Evolutionary conservation across 495 filamentous ascomycete genomes (phyloP), one percentile per base, ranked within the genome.

Genomic region (Baudoinia panamericana): DNA sequence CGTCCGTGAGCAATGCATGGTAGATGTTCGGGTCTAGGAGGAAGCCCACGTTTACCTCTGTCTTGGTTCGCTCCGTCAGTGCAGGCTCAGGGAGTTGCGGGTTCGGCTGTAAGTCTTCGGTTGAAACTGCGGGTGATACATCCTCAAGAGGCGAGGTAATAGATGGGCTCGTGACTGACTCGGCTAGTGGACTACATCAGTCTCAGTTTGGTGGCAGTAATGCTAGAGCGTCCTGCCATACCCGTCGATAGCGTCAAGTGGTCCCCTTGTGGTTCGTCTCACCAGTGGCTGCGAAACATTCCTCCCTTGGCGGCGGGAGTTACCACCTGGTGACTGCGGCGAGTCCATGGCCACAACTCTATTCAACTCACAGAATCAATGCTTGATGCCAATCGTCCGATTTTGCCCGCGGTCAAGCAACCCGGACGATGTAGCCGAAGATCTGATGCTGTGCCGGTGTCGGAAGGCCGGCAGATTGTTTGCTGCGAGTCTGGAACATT

Each of bases 11-110:
- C 21, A 92, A 69, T 2, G 77, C 73, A 60, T 90, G 88, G 66
- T 80, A 95, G 46, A 82, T 76, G 46, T 78, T 73, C 2, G 83
- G 82, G 24, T 75, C 69, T 15, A 86, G 70, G 42, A 94, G 74
- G 59, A 76, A 88, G 32, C 72, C 74, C 51, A 50, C 20, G 40
- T 81, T 83, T 26, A 66, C 62, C 21, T 24, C 46, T 7, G 33
- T 35, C 19, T 28, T 32, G 12, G 27, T n/a, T 10, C n/a, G 22
- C 2, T 8, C 15, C 19, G 19, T 13, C 7, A 25, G 28, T 16
- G 26, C 17, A 36, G 34, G 22, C 23, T 6, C 7, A 16, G 4
- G 43, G 13, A 6, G 28, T 16, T 2, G 23, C 31, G 36, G 13
- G 22, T 18, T 28, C 25, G 22, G 21, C 30, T 28, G 21, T 12